Conservation (phyloP, 208 protist genomes). For the Lotmaria passim region DNA sequence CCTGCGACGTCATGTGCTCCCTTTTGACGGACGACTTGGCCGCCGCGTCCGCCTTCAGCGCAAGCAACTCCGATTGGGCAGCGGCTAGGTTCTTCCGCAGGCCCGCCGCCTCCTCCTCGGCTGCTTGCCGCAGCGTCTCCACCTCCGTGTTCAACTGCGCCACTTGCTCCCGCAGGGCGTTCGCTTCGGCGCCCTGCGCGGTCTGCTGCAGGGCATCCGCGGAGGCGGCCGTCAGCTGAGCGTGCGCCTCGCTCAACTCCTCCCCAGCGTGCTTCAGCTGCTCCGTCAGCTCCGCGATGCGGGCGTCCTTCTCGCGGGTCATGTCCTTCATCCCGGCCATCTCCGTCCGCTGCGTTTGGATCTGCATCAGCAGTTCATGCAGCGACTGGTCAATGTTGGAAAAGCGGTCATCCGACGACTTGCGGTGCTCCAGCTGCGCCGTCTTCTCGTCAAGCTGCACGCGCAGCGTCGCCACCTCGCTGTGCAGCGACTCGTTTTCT, state of each 20-base stretch:
- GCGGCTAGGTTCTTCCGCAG: constrained; percentile 10
- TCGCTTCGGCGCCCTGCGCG: not conserved
- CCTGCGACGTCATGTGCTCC: constrained; percentile 17
- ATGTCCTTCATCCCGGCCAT: constrained; percentile 37
- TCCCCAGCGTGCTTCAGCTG: constrained; percentile 31
- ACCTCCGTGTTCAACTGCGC: constrained; percentile 21
- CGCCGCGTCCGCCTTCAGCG: constrained; percentile 27
- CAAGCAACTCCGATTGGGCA: constrained; percentile 25
- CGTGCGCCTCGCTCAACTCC: constrained; percentile 8
- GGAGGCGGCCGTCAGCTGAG: constrained; percentile 3
- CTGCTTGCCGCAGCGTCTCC: constrained; percentile 5
- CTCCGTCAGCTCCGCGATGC: constrained; percentile 30
- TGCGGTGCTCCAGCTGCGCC: constrained; percentile 43
- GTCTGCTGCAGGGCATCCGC: not conserved
- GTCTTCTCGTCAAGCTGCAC: constrained; percentile 58
- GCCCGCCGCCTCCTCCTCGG: constrained; percentile 17
- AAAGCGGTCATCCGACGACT: constrained; percentile 44
- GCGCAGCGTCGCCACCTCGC: constrained; percentile 26
- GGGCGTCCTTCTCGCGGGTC: constrained; percentile 35
- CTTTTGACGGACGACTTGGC: constrained; percentile 26
- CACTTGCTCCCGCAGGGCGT: constrained; percentile 15
- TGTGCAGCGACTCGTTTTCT: constrained; percentile 40
- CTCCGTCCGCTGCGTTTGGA: constrained; percentile 40
- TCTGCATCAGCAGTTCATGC: constrained; percentile 34
- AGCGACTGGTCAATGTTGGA: constrained; percentile 52